Base-by-base conservation (phyloP, 805 yeast species). In the Debaryomyces hansenii region DNA sequence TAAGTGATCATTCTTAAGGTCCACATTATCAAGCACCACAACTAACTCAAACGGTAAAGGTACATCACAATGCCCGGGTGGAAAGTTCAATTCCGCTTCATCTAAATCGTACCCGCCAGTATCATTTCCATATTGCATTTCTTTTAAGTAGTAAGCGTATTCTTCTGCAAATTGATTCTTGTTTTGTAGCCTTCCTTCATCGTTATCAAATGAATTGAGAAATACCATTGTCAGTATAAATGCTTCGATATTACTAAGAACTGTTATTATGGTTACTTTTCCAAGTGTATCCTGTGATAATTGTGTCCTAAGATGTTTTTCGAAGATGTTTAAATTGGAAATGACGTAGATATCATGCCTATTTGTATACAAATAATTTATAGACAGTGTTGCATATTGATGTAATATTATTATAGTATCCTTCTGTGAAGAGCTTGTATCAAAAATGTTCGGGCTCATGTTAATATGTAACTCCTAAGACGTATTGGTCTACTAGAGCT, bases 41-140 rank as follows among this genome's bases (percentile, higher is more conserved):
- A 42, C 39, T 20, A 59, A 29, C 3, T 56, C 51, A 34, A 55
- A 57, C 0, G 57, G 54, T 4, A 61, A 42, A 4, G 68, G 64
- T 4, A 47, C 12, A 29, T 63, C 67, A 38, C 58, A 55, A 34
- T 58, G 62, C 5, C 69, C 69, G 4, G 37, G 40, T 1, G 53
- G 49, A 16, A 59, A 37, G 5, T 28, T 39, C 21, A 48, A n/a
- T 48, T 5, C 42, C 38, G 29, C 43, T 16, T 47, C 33, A 11
- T 35, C 36, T 7, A 37, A n/a, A 10, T 31, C 24, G 16, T 39
- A 32, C 6, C 27, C 24, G n/a, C 31, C 29, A 44, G 2, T 27
- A 15, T n/a, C 46, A 29, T 31, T 21, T 31, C 27, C 45, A 14
- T n/a, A 32, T 18, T 15, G 42, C 37, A 18, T 42, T 16, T 12